Evolutionary conservation across 495 filamentous ascomycete species (phyloP).

Genomic region (Hypoxylon trugodes): DNA sequence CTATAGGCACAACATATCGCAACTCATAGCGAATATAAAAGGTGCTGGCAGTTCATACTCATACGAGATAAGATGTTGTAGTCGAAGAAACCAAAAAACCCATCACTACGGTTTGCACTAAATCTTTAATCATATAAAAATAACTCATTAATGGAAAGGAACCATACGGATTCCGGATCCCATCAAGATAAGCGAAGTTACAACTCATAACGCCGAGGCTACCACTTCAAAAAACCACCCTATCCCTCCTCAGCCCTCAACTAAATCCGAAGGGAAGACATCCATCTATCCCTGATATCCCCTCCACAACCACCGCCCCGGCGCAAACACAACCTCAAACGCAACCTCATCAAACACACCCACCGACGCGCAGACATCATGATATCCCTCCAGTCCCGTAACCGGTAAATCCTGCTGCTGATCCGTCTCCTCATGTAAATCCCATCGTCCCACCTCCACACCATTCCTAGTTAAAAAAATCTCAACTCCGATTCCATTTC

Average conservation of each 20-base stretch:
- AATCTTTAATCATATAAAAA: background rate
- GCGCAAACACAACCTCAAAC: conserved; percentile 75
- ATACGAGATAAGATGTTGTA: background rate
- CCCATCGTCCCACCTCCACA: conserved; percentile 70
- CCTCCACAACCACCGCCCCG: conserved; percentile 51
- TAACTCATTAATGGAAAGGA: background rate
- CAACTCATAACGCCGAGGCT: too few species aligned
- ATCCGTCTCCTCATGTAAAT: conserved; percentile 86
- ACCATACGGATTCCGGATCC: too few species aligned
- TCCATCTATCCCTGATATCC: conserved; percentile 23
- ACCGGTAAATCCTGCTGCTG: conserved; percentile 67
- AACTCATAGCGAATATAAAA: too few species aligned
- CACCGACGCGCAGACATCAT: conserved; percentile 82
- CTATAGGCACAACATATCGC: too few species aligned
- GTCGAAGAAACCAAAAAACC: background rate
- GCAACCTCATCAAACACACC: conserved; percentile 77
- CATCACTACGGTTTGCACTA: background rate
- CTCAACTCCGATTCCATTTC: conserved; percentile 59
- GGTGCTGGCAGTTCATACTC: too few species aligned
- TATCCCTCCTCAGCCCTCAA: background rate
- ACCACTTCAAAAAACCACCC: too few species aligned
- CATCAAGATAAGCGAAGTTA: too few species aligned
- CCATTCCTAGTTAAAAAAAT: conserved; percentile 86
- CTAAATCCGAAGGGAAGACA: too few species aligned
- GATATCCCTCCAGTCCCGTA: conserved; percentile 78